Evolutionary conservation across 208 protist species (phyloP), one percentile per base, ranked within the genome.

Genomic region (Leptomonas seymouri): DNA sequence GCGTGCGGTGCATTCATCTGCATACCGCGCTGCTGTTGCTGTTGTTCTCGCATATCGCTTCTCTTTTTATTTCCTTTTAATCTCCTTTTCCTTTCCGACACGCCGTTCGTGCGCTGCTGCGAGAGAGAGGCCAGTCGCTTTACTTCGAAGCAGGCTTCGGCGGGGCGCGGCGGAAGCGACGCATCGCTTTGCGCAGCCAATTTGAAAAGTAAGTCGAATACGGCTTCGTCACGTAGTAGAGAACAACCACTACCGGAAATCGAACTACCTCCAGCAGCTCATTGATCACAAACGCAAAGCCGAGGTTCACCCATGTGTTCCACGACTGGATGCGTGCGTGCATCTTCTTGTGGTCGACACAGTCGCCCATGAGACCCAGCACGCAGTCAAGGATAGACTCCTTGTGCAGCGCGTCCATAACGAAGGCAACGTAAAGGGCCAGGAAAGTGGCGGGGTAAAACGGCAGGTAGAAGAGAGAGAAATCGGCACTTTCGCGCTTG

Each of bases 251-350:
- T 12, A 85, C 55, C 25, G 84, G 84, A 23, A 90, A 71, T 31
- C 81, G 78, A 21, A 83, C 63, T 20, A 87, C 48, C 67, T 87
- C 84, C 4, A 84, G 54, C 60, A 82, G 68, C 58, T 90, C 81
- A 71, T 83, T 86, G 58, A 90, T 76, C 7, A 82, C 74, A 56
- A 90, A 75, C 18, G 84, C 84, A 69, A 86, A 85, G 34, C 81
- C 84, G 45, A 90, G 54, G 69, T 90, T 73, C 21, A 77, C 66
- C 56, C 82, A 90, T 14, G 66, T 75, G 15, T 78, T 74, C 84
- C 84, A 90, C 44, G 84, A 74, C 63, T 78, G 75, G 31, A 90
- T 75, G 45, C 75, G 69, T 12, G 1, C 65, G 62, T 85, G 74
- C 61, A 86, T 80, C 77, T 64, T 65, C 21, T 78, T 61, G 46